These are phyloP conservation scores for Salix caprea DNA, from an alignment of 345 rosid genomes.

Conservation along the genomic window DNA sequence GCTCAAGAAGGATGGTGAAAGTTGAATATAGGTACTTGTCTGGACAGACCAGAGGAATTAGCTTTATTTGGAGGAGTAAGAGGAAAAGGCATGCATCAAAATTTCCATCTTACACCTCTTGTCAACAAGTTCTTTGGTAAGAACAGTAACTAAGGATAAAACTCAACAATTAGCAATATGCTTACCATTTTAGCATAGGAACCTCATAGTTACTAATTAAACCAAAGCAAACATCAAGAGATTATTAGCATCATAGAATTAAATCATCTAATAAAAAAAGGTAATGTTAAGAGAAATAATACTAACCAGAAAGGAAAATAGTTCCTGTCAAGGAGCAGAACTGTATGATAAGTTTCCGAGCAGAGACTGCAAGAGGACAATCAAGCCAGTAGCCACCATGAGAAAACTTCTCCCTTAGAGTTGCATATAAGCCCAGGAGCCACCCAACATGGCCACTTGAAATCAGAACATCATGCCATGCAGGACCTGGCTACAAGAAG, in stretches of 20 bases:
- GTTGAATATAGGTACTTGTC: not conserved
- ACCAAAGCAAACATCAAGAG: slow-evolving; percentile 3
- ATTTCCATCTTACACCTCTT: not conserved
- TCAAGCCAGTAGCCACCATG: slow-evolving; percentile 75
- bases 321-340: slow-evolving; percentile 83
- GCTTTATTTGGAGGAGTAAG: not conserved
- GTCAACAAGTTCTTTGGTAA: not conserved
- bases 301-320: slow-evolving; percentile 72
- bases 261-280: not conserved
- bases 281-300: not conserved
- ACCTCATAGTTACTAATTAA: not conserved
- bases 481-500: slow-evolving; percentile 83
- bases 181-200: not conserved
- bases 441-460: slow-evolving; percentile 86
- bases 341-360: slow-evolving; percentile 89
- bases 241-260: not conserved
- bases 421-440: slow-evolving; percentile 68
- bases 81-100: not conserved
- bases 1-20: not conserved
- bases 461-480: slow-evolving; percentile 82
- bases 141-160: not conserved
- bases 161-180: not conserved
- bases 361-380: slow-evolving; percentile 89
- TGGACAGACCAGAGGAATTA: not conserved
- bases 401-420: slow-evolving; percentile 74